phyloP scores from a whole-genome alignment of 179 eudicot genomes.

The Dionaea muscipula region DNA sequence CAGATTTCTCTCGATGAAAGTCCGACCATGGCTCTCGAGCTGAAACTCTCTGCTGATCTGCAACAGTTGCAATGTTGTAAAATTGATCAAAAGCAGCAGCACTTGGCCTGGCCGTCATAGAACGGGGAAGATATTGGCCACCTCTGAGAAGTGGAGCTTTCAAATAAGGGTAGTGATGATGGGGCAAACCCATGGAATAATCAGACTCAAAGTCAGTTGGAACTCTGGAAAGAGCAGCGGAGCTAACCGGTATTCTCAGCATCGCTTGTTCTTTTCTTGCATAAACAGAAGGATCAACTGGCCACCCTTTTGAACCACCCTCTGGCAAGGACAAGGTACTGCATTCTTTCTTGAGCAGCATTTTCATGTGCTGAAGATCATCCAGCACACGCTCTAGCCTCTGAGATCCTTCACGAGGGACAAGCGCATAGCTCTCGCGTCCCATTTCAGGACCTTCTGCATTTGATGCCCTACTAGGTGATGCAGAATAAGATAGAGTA shows the following conservation, averaged over 20 bases:
- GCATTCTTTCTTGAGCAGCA: constrained; percentile 38
- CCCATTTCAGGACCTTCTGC: constrained; percentile 8
- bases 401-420: constrained; percentile 25
- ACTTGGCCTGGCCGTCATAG: constrained; percentile 19
- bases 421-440: constrained; percentile 15
- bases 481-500: constrained; percentile 7
- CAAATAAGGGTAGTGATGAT: constrained; percentile 13
- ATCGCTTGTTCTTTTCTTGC: constrained; percentile 15
- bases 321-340: constrained; percentile 15
- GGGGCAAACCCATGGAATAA: constrained; percentile 17
- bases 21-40: constrained; percentile 14
- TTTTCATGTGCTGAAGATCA: constrained; percentile 60
- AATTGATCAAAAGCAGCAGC: constrained; percentile 10
- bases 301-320: constrained; percentile 13
- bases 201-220: constrained; percentile 41
- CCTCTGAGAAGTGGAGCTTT: constrained; percentile 9
- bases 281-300: constrained; percentile 17
- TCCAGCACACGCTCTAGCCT: constrained; percentile 41
- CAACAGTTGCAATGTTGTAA: constrained; percentile 5
- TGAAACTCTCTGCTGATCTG: constrained; percentile 10
- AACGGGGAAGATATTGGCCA: constrained; percentile 16
- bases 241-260: constrained; percentile 34
- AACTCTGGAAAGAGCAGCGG: constrained; percentile 54
- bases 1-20: constrained; percentile 17
- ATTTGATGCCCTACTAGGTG: constrained; percentile 8